Conservation (phyloP, 2,329 filamentous ascomycete species). For the Neocucurbitaria cava region DNA sequence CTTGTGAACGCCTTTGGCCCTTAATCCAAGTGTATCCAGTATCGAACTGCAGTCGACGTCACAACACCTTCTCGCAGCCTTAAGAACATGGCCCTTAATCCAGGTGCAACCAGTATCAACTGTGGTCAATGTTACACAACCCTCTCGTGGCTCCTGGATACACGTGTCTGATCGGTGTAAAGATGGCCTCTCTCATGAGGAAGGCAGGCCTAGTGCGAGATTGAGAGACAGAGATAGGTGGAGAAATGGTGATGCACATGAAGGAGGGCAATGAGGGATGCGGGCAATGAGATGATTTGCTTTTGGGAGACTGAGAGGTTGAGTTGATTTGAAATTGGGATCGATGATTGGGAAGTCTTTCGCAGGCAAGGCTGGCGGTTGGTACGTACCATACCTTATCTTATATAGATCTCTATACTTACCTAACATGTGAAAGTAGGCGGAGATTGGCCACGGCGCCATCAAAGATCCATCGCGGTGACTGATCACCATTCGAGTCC, state of each 20-base stretch:
- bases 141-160: too few relatives aligned
- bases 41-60: too few relatives aligned
- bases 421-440: too few relatives aligned
- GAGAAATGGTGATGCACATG: background rate
- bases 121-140: background rate
- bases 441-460: background rate
- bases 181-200: background rate
- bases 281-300: background rate
- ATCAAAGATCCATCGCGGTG: background rate
- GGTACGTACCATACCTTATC: background rate
- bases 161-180: background rate
- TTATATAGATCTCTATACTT: background rate
- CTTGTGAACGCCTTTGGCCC: too few relatives aligned
- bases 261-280: background rate
- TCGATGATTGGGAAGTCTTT: background rate
- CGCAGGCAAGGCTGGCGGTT: background rate
- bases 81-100: background rate
- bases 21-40: too few relatives aligned
- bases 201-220: background rate
- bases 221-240: background rate
- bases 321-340: background rate
- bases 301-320: background rate
- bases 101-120: too few relatives aligned
- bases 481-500: background rate
- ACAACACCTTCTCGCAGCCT: background rate